phyloP scores from a whole-genome alignment of 1,284 basidiomycete species.

The Sporisorium scitamineum region DNA sequence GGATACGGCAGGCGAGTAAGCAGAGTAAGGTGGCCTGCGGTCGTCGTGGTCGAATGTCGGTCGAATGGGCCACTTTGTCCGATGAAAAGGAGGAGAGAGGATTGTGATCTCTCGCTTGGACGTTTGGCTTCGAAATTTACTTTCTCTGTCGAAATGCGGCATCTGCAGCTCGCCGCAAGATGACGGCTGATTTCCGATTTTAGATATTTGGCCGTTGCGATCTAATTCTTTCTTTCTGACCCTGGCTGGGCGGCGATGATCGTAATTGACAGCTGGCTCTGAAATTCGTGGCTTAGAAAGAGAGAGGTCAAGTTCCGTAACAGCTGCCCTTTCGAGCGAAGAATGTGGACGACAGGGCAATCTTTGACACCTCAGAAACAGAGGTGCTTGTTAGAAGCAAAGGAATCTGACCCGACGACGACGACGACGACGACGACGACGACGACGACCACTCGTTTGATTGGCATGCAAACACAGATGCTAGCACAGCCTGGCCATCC shows the following conservation, averaged over 20 bases:
- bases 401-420: not conserved
- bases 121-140: not conserved
- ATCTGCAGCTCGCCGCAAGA: conserved; percentile 1
- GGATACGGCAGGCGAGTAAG: not conserved
- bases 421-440: not conserved
- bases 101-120: no score
- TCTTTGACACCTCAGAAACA: no score
- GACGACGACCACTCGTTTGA: not conserved
- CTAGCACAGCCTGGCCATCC: not conserved
- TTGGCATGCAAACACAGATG: not conserved
- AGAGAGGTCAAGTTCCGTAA: no score
- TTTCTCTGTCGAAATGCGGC: not conserved
- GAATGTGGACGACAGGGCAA: not conserved
- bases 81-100: no score
- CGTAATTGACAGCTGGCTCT: not conserved
- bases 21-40: not conserved
- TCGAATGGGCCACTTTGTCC: not conserved
- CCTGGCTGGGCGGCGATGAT: not conserved
- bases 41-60: not conserved
- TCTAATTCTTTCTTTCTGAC: not conserved
- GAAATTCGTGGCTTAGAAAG: not conserved
- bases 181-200: conserved; percentile 1
- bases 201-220: conserved; percentile 2
- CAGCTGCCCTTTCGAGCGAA: not conserved
- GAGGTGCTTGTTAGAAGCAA: not conserved